Percentiles rank a stretch among this genome's conserved stretches.
These are phyloP conservation scores for Rhodotorula sp. DNA, from an alignment of 1,284 basidiomycete species.

Conservation along the genomic window DNA sequence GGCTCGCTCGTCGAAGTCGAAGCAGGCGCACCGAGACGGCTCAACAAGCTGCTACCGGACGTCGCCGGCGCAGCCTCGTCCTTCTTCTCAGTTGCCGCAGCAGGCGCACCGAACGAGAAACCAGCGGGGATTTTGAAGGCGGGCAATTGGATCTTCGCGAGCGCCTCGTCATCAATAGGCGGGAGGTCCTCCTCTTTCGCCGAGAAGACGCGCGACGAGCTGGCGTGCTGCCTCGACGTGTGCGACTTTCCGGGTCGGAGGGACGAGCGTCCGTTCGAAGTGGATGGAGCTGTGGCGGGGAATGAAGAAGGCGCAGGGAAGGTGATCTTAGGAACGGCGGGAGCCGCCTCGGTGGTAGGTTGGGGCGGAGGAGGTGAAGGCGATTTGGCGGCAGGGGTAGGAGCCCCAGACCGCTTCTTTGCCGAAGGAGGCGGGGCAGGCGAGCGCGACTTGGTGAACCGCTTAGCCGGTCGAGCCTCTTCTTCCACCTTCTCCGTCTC, in stretches of 20 bases:
- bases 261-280: constrained; percentile 25
- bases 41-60: constrained; percentile 6
- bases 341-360: not conserved
- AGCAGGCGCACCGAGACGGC: constrained; percentile 8
- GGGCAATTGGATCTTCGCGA: constrained; percentile 35
- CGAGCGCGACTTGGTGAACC: constrained; percentile 1
- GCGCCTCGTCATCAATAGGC: constrained; percentile 35
- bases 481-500: not conserved
- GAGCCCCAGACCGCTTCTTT: constrained; percentile 15
- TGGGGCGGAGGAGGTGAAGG: constrained; percentile 9
- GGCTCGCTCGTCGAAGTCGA: not conserved
- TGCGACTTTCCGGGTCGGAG: constrained; percentile 41
- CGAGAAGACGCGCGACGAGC: constrained; percentile 37
- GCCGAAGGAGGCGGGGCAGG: not conserved
- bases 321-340: constrained; percentile 13
- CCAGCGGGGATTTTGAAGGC: constrained; percentile 30
- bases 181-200: constrained; percentile 43
- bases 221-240: constrained; percentile 31
- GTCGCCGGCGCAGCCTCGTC: not conserved
- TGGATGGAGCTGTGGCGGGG: constrained; percentile 13
- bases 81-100: constrained; percentile 1
- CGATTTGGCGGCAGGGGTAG: not conserved
- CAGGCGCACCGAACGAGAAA: constrained; percentile 22
- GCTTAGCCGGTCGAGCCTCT: not conserved
- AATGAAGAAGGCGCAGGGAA: constrained; percentile 28